Percentiles rank a stretch among this genome's conserved stretches.
These are phyloP conservation scores for Leishmania guyanensis DNA, from an alignment of 208 protist genomes.

Conservation along the genomic window DNA sequence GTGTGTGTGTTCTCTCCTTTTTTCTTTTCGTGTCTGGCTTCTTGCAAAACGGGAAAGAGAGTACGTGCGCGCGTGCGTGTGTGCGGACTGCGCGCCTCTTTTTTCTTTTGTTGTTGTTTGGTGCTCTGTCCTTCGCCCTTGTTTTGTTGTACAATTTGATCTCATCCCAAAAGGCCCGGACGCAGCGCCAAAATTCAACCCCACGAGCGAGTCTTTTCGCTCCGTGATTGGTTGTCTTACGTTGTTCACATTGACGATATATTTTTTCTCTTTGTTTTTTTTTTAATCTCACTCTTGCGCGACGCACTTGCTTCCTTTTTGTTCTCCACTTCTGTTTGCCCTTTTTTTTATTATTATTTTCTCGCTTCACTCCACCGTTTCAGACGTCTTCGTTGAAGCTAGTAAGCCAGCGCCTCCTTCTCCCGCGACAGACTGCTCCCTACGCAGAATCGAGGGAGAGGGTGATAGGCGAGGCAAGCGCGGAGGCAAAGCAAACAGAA, in stretches of 20 bases:
- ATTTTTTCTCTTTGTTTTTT: neutral
- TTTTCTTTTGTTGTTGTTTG: neutral
- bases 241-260: neutral
- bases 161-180: neutral
- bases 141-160: neutral
- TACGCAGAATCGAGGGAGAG: neutral
- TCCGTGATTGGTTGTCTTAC: neutral
- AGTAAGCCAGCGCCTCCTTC: neutral
- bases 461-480: neutral
- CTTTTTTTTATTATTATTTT: neutral
- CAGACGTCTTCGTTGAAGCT: neutral
- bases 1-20: no score
- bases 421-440: neutral
- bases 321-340: neutral
- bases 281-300: neutral
- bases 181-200: neutral
- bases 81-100: neutral
- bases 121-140: neutral
- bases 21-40: no score
- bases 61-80: conserved; percentile 1
- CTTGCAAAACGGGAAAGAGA: no score
- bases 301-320: neutral
- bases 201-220: neutral
- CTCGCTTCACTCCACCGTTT: neutral
- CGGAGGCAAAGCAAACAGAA: neutral